Evolutionary conservation across 345 rosid genomes (phyloP).

Genomic region (Bruguiera parviflora): DNA sequence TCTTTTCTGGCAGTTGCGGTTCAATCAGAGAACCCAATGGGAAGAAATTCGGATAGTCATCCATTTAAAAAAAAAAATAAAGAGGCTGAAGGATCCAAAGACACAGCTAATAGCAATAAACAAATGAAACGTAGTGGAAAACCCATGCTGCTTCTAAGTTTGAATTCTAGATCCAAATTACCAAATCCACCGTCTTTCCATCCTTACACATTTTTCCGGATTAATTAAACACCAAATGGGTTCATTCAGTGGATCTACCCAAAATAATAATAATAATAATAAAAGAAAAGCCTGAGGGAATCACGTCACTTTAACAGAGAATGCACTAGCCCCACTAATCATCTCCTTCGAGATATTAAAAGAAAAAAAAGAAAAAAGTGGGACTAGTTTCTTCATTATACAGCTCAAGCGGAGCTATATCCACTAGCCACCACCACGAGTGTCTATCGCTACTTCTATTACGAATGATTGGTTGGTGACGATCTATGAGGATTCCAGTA

Average conservation of each 20-base stretch:
- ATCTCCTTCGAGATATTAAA: constrained; percentile 38
- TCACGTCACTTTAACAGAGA: constrained; percentile 28
- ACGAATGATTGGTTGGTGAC: neutral
- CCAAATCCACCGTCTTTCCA: constrained; percentile 42
- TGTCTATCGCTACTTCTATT: neutral
- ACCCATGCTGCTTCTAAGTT: constrained; percentile 20
- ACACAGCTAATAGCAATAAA: constrained; percentile 7
- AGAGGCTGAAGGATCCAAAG: neutral
- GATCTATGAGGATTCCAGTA: constrained; percentile 61
- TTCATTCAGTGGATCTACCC: neutral
- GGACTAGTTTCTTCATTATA: neutral
- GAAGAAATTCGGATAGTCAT: constrained; percentile 18
- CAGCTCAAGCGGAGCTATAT: neutral
- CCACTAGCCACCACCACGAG: neutral
- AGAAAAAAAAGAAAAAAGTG: neutral
- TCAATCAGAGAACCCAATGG: neutral
- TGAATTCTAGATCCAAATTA: constrained; percentile 16
- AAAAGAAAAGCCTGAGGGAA: neutral
- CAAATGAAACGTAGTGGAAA: neutral
- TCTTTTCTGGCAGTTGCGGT: constrained; percentile 2
- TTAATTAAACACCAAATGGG: constrained; percentile 1
- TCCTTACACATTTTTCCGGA: neutral
- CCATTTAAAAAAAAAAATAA: constrained; percentile 15
- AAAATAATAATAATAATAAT: neutral
- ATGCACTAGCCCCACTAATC: constrained; percentile 15